Percentiles rank a stretch among this genome's conserved stretches.
phyloP scores from a whole-genome alignment of 2,329 filamentous ascomycete genomes.

The Diplodia mutila region DNA sequence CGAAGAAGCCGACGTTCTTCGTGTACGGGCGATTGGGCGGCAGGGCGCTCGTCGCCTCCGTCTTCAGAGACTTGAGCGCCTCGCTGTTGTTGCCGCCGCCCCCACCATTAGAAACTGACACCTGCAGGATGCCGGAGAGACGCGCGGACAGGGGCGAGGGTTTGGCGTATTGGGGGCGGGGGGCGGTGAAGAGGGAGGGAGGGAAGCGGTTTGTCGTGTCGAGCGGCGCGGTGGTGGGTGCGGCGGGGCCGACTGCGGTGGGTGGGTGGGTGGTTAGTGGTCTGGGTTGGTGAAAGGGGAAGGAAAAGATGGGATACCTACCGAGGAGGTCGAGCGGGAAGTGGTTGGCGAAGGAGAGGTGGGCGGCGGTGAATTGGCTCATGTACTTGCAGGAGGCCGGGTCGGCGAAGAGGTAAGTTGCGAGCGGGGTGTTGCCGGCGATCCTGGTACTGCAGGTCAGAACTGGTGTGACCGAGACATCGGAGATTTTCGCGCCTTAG shows the following conservation, averaged over 20 bases:
- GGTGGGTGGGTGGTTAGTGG: neutral
- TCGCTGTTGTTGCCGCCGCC: slow-evolving; percentile 3
- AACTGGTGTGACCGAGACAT: neutral
- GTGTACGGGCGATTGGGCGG: slow-evolving; percentile 39
- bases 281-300: slow-evolving; percentile 29
- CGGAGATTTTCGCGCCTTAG: slow-evolving; percentile 21
- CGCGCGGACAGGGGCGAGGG: slow-evolving; percentile 22
- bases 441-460: slow-evolving; percentile 3
- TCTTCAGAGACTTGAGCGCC: slow-evolving; percentile 29
- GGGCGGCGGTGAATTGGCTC: slow-evolving; percentile 58
- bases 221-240: slow-evolving; percentile 37
- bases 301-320: slow-evolving; percentile 32
- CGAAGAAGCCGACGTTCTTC: slow-evolving; percentile 44
- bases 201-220: slow-evolving; percentile 46
- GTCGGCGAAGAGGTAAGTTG: slow-evolving; percentile 59
- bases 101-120: too few species aligned
- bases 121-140: slow-evolving; percentile 25
- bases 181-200: slow-evolving; percentile 49
- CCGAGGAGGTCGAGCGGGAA: slow-evolving; percentile 59
- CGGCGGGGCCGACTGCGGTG: slow-evolving; percentile 43
- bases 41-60: slow-evolving; percentile 32
- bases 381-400: slow-evolving; percentile 61
- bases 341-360: slow-evolving; percentile 60
- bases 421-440: slow-evolving; percentile 42
- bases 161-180: slow-evolving; percentile 48